These are phyloP conservation scores for Plectosphaerella plurivora DNA, from an alignment of 2,329 filamentous ascomycete genomes.

Conservation along the genomic window DNA sequence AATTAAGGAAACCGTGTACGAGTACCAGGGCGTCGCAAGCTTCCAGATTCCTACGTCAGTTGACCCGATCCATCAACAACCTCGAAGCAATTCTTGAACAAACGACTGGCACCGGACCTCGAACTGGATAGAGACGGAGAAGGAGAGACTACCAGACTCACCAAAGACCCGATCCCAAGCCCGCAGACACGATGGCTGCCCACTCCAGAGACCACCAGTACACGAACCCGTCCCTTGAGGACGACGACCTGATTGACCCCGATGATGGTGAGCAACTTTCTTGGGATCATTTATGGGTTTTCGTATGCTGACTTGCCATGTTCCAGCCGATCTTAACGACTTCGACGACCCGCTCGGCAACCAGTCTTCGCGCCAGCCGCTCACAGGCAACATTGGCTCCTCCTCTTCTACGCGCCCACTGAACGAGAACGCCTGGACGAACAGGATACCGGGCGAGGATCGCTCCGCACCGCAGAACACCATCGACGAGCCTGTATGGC, in stretches of 20 bases:
- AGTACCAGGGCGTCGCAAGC: slow-evolving; percentile 8
- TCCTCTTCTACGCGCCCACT: slow-evolving; percentile 52
- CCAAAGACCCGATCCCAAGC: background rate
- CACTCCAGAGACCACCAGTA: slow-evolving; percentile 51
- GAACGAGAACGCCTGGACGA: slow-evolving; percentile 80
- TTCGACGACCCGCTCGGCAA: slow-evolving; percentile 79
- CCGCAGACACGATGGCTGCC: slow-evolving; percentile 35
- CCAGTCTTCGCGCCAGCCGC: slow-evolving; percentile 68
- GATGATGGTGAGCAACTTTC: slow-evolving; percentile 60
- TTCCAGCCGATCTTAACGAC: slow-evolving; percentile 76
- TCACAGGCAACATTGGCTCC: slow-evolving; percentile 78
- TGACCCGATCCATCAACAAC: background rate
- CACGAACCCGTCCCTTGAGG: slow-evolving; percentile 55
- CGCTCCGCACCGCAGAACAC: slow-evolving; percentile 85
- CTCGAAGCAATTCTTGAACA: background rate
- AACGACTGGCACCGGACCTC: background rate
- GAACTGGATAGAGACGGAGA: background rate
- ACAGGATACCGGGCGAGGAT: slow-evolving; percentile 87
- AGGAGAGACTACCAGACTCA: too few species aligned
- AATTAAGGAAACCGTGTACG: slow-evolving; percentile 21
- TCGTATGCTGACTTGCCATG: background rate
- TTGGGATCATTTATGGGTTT: background rate
- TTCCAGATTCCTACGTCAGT: slow-evolving; percentile 4
- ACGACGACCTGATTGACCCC: slow-evolving; percentile 72
- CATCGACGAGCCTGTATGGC: slow-evolving; percentile 96